These are phyloP conservation scores for Serendipita sp. DNA, from an alignment of 768 basidiomycete genomes.

Conservation along the genomic window DNA sequence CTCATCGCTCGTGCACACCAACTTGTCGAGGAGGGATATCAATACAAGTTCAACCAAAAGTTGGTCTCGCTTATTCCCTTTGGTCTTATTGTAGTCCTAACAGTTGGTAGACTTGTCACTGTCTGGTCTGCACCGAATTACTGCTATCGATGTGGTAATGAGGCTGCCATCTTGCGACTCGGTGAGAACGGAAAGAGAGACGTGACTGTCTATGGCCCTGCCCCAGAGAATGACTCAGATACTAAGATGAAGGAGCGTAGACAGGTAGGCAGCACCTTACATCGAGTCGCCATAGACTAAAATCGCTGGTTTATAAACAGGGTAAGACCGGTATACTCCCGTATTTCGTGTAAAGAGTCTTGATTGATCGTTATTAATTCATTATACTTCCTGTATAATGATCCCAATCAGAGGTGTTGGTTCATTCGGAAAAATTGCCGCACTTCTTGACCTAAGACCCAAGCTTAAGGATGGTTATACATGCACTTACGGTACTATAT, in stretches of 20 bases:
- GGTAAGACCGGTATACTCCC: background rate
- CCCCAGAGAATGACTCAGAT: constrained; percentile 3
- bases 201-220: constrained; percentile 1
- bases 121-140: constrained; percentile 99
- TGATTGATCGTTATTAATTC: too few species aligned
- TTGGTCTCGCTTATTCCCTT: constrained; percentile 16
- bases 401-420: too few species aligned
- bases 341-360: background rate
- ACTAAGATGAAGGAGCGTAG: background rate
- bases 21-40: constrained; percentile 84
- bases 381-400: too few species aligned
- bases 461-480: too few species aligned
- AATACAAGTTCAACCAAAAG: constrained; percentile 13
- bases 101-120: constrained; percentile 44
- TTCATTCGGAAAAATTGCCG: too few species aligned
- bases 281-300: background rate
- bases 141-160: constrained; percentile 66
- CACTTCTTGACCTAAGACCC: too few species aligned
- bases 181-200: background rate
- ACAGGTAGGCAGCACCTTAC: background rate
- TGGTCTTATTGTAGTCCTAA: background rate
- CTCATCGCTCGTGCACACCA: constrained; percentile 96
- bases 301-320: background rate
- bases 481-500: too few species aligned
- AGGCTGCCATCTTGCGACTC: constrained; percentile 5